Base-by-base conservation (phyloP, 108 stramenopile species). In the Aurantiochytrium sp. region DNA sequence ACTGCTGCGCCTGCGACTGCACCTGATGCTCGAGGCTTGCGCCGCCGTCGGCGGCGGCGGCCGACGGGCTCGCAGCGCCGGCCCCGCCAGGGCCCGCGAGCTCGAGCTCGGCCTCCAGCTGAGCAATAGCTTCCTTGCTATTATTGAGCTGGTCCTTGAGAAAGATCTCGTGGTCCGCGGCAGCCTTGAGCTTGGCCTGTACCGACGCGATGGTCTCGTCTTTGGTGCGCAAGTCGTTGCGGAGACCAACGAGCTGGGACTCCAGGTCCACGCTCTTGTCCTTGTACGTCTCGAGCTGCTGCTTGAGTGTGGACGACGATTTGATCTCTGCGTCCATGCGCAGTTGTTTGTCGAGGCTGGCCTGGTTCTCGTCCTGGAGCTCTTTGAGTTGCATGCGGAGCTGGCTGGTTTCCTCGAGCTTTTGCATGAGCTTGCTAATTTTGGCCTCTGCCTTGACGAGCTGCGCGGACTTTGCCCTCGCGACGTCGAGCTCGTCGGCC, bases 381-480 rank as follows among this genome's bases (percentile, higher is more conserved):
- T 81, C 73, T 48, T 48, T 81, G 39, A 81, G 36, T 48, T 81
- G 73, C 42, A 41, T 48, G 39, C 73, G 73, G 10, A 81, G 30
- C 2, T 81, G 24, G 73, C 73, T 81, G 12, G 73, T 81, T 30
- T 81, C 73, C 1, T 81, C 73, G n/a, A 81, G 73, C 73, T 81
- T 81, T 81, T 81, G 73, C 73, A 81, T 81, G 45, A 81, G 73
- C 45, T 81, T 81, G 39, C 42, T 48, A 48, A 81, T 81, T 24
- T 48, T 81, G 36, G 73, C 73, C 73, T 81, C 73, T 12, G 73
- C 73, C 2, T 81, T 81, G 45, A 81, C 45, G 19, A 81, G 73
- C 73, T 81, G 73, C 39, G 73, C 10, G 8, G 73, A 41, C 24
- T 81, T 81, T 39, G 39, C 73, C 45, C 73, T 41, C 39, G 73